These are phyloP conservation scores for Cymbomonas tetramitiformis DNA, from an alignment of 139 green algal species.

Conservation along the genomic window DNA sequence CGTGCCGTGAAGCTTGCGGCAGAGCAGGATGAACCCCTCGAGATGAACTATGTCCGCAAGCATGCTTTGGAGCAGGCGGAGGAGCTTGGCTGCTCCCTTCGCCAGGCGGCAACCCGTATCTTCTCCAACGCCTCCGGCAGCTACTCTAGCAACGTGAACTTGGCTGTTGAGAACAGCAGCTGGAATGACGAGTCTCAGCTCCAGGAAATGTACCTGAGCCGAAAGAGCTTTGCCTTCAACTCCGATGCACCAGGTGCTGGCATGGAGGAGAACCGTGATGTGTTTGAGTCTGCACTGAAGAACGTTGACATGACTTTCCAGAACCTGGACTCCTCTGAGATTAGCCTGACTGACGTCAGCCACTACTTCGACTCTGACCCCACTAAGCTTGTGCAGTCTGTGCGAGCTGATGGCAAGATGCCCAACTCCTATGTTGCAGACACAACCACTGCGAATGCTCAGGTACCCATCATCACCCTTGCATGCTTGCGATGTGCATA, in stretches of 20 bases:
- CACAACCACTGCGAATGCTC: slow-evolving; percentile 95
- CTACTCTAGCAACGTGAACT: slow-evolving; percentile 97
- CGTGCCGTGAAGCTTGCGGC: slow-evolving; percentile 92
- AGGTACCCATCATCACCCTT: slow-evolving; percentile 33
- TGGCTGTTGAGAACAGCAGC: slow-evolving; percentile 89
- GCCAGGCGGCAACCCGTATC: slow-evolving; percentile 83
- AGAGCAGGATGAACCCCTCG: slow-evolving; percentile 87
- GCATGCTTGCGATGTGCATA: neutral
- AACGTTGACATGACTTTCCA: slow-evolving; percentile 97
- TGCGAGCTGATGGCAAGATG: slow-evolving; percentile 70
- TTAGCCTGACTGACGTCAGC: slow-evolving; percentile 86
- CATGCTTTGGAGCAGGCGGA: slow-evolving; percentile 83
- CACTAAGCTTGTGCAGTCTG: slow-evolving; percentile 88
- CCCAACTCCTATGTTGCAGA: slow-evolving; percentile 89
- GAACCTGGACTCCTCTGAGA: slow-evolving; percentile 96
- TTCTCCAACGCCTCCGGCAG: slow-evolving; percentile 88
- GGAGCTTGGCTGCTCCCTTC: slow-evolving; percentile 62
- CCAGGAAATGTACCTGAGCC: slow-evolving; percentile 56
- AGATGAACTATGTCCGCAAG: slow-evolving; percentile 99
- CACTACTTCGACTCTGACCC: slow-evolving; percentile 98
- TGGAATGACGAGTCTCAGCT: slow-evolving; percentile 94
- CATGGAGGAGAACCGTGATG: slow-evolving; percentile 66
- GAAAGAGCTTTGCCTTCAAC: slow-evolving; percentile 98
- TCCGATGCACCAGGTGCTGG: slow-evolving; percentile 73
- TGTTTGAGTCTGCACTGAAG: slow-evolving; percentile 89